phyloP scores from a whole-genome alignment of 2,329 filamentous ascomycete species.

The Thelonectria discophora region DNA sequence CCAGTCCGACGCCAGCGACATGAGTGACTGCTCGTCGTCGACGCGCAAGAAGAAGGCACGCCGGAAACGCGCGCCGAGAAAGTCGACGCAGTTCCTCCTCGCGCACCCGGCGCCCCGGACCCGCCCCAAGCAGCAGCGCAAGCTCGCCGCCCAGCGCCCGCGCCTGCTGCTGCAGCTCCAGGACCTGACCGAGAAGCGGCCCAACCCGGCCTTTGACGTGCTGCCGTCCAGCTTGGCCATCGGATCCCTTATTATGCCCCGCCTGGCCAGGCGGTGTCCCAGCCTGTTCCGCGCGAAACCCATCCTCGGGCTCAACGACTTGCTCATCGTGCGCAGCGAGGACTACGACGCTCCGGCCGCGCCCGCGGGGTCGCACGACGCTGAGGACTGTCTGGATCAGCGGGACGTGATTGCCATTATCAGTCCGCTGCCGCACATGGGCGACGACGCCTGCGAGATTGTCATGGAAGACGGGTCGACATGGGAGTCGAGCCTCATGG shows the following conservation, averaged over 20 bases:
- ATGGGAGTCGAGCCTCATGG: conserved; percentile 63
- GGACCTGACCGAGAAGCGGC: conserved; percentile 67
- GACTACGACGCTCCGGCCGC: conserved; percentile 60
- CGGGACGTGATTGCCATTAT: conserved; percentile 73
- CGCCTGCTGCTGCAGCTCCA: conserved; percentile 78
- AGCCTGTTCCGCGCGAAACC: conserved; percentile 70
- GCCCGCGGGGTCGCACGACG: conserved; percentile 49
- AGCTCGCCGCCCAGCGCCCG: conserved; percentile 73
- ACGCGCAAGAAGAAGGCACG: conserved; percentile 49
- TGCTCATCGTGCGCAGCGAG: conserved; percentile 76
- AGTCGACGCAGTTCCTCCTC: conserved; percentile 71
- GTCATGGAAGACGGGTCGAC: conserved; percentile 70
- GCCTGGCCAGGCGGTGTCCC: conserved; percentile 68
- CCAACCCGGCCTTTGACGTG: conserved; percentile 76
- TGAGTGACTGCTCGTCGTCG: conserved; percentile 57
- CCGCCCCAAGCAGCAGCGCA: conserved; percentile 68
- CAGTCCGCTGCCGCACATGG: conserved; percentile 61
- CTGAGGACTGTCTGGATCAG: conserved; percentile 57
- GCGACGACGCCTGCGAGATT: conserved; percentile 69
- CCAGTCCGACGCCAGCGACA: conserved; percentile 54
- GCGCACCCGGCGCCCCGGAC: conserved; percentile 72
- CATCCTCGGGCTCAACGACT: conserved; percentile 72
- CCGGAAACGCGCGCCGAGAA: conserved; percentile 58
- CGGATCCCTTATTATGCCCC: conserved; percentile 64
- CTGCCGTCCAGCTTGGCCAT: conserved; percentile 71